Evolutionary conservation across 805 yeast species (phyloP), one percentile per base, ranked within the genome.

Genomic region (Wickerhamomyces ciferrii): DNA sequence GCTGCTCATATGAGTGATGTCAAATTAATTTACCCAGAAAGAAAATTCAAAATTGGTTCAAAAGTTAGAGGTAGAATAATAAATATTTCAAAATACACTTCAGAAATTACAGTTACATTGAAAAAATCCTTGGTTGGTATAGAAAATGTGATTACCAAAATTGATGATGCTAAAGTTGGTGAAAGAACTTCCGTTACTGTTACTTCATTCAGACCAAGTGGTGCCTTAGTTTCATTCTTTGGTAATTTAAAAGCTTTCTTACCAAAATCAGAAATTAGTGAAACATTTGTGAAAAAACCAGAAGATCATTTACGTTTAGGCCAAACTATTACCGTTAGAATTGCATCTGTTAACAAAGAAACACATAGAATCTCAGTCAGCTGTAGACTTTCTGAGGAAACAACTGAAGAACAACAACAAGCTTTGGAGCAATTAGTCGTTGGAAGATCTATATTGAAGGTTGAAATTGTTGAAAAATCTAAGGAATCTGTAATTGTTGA

Each of bases 231-330:
- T 7, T 78, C 90, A 15, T 90, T 94, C 60, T 91, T 88, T 59
- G 96, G 94, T 45, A 73, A 75, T 44, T 63, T 87, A 39, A 78
- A 74, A 53, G 99, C 90, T 0, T 91, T 80, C 62, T 70, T 94
- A 50, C 98, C 99, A 27, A 80, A 83, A 53, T 72, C 83, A 45
- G 98, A 94, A 69, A 87, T 94, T 57, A 84, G 95, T 45, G 98
- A 94, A 66, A 81, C 96, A 1, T 87, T 78, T 62, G 94, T 91
- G 36, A 75, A 72, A 43, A 78, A 80, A 46, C 90, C 96, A 18
- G 79, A 76, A 53, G 92, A 90, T 53, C 85, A 84, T 63, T 75
- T 92, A 55, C 81, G 81, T 53, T 60, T 86, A 15, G 96, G 96
- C 5, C 98, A 94, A 67, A 83, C 96, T 1, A 83, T 94, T 35